These are phyloP conservation scores for Phytophthora brassicae DNA, from an alignment of 352 stramenopile genomes.

Conservation along the genomic window DNA sequence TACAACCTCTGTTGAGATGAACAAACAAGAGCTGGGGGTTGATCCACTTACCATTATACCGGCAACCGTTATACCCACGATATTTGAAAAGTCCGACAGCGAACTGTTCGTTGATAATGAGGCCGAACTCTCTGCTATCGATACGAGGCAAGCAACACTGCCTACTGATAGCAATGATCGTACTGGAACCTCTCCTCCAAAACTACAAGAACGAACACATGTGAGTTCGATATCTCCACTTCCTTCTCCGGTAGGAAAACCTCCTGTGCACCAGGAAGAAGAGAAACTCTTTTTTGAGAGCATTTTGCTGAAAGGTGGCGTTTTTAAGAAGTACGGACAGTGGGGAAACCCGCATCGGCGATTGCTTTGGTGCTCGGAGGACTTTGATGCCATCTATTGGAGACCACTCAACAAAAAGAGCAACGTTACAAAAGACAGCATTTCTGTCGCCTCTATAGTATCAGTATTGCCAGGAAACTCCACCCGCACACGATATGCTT, in stretches of 20 bases:
- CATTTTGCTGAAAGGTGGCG: slow-evolving; percentile 63
- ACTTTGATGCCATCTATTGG: slow-evolving; percentile 69
- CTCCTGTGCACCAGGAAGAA: slow-evolving; percentile 30
- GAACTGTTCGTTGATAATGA: neutral
- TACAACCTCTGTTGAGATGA: neutral
- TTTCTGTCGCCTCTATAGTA: slow-evolving; percentile 47
- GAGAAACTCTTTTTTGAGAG: slow-evolving; percentile 53
- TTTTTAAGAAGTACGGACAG: slow-evolving; percentile 80
- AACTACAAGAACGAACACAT: slow-evolving; percentile 12
- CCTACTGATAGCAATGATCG: slow-evolving; percentile 7
- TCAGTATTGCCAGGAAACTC: slow-evolving; percentile 63
- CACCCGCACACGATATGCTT: slow-evolving; percentile 60
- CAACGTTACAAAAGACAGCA: slow-evolving; percentile 55
- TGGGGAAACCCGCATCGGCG: slow-evolving; percentile 75
- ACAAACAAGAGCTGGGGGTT: slow-evolving; percentile 3
- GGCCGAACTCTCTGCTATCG: slow-evolving; percentile 11
- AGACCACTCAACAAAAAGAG: slow-evolving; percentile 71
- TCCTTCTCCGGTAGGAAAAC: slow-evolving; percentile 10
- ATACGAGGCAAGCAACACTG: slow-evolving; percentile 22
- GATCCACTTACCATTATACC: neutral
- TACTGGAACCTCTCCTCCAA: slow-evolving; percentile 15
- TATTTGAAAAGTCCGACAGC: slow-evolving; percentile 1
- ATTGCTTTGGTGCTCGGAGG: slow-evolving; percentile 72
- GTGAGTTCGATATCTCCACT: slow-evolving; percentile 2
- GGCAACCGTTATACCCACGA: neutral